These are phyloP conservation scores for Dioscorea zingiberensis DNA, from an alignment of 106 monocot species.

Conservation along the genomic window DNA sequence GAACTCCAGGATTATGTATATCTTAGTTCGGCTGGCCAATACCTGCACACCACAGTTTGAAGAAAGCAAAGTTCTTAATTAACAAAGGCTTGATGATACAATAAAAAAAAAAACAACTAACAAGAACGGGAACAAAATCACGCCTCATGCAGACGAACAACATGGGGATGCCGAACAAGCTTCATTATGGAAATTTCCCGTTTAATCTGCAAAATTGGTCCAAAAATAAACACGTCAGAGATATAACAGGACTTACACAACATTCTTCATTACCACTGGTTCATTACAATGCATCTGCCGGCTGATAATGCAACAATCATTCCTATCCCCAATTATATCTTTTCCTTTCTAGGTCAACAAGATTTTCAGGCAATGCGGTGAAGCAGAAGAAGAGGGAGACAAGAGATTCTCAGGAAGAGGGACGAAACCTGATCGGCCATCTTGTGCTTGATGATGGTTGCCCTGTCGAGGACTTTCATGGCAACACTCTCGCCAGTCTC, in stretches of 20 bases:
- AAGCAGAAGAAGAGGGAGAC: neutral
- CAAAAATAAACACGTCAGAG: neutral
- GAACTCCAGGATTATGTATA: conserved; percentile 91
- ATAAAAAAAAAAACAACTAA: neutral
- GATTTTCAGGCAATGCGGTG: neutral
- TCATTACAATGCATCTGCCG: neutral
- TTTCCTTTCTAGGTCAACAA: neutral
- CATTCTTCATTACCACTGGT: neutral
- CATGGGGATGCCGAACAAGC: conserved; percentile 71
- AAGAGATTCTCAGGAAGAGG: no score
- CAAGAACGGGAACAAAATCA: neutral
- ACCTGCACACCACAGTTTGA: conserved; percentile 42
- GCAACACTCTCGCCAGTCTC: conserved; percentile 81
- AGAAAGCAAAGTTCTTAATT: neutral
- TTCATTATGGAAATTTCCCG: conserved; percentile 83
- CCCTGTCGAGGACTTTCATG: conserved; percentile 68
- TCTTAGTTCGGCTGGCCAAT: conserved; percentile 88
- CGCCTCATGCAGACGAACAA: conserved; percentile 70
- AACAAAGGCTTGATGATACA: no score
- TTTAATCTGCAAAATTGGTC: conserved; percentile 51
- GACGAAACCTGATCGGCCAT: conserved; percentile 62
- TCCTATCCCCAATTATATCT: neutral
- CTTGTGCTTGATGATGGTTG: conserved; percentile 75
- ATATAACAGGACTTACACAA: no score
- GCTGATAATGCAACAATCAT: neutral